phyloP scores from a whole-genome alignment of 2,329 filamentous ascomycete genomes.

The Exophiala sp. region DNA sequence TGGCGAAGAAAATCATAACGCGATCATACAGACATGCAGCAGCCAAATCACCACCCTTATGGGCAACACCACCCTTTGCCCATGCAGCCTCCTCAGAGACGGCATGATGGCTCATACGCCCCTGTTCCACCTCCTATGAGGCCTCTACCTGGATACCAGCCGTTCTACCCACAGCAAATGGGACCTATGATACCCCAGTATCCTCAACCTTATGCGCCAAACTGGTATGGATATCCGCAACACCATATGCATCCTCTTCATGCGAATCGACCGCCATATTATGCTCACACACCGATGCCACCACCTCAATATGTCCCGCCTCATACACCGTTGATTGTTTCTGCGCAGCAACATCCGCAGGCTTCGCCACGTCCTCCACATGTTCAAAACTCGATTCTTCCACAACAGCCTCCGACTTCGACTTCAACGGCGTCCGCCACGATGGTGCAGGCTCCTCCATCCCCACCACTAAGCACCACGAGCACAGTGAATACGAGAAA shows the following conservation, averaged over 20 bases:
- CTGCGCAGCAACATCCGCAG: constrained; percentile 25
- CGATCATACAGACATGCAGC: constrained; percentile 32
- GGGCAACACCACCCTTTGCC: constrained; percentile 42
- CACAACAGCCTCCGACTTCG: constrained; percentile 32
- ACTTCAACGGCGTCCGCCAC: constrained; percentile 32
- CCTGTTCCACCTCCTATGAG: constrained; percentile 47
- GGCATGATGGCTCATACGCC: constrained; percentile 43
- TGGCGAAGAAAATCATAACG: constrained; percentile 22
- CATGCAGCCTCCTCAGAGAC: constrained; percentile 44
- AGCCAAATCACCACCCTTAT: constrained; percentile 32
- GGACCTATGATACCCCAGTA: constrained; percentile 45
- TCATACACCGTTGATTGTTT: constrained; percentile 18
- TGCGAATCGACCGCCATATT: constrained; percentile 38
- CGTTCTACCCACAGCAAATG: constrained; percentile 52
- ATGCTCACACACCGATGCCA: constrained; percentile 39
- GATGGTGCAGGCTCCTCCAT: constrained; percentile 33
- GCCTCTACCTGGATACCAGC: constrained; percentile 56
- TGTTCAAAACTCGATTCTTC: constrained; percentile 17
- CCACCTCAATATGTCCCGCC: constrained; percentile 38
- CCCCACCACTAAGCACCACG: constrained; percentile 26
- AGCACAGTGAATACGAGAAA: constrained; percentile 27
- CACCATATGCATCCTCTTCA: constrained; percentile 40
- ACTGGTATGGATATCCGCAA: constrained; percentile 42
- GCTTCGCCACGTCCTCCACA: constrained; percentile 23
- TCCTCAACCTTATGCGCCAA: constrained; percentile 41